These are phyloP conservation scores for Sphaerulina musiva DNA, from an alignment of 2,329 filamentous ascomycete genomes.

Conservation along the genomic window DNA sequence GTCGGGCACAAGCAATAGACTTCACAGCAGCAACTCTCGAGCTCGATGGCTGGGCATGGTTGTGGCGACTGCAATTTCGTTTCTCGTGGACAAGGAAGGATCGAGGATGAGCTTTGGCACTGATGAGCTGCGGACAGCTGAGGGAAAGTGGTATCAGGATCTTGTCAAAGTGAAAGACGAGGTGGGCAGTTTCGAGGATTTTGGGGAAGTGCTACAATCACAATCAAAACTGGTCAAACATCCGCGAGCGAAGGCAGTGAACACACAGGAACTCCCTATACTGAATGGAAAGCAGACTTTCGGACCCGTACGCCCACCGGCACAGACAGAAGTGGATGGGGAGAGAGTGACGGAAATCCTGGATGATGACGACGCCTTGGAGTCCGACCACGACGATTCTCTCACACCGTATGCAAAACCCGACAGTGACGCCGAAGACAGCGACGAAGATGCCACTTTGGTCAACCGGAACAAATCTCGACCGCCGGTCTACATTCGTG, in stretches of 20 bases:
- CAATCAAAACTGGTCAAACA: constrained; percentile 4
- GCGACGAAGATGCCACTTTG: constrained; percentile 84
- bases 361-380: constrained; percentile 39
- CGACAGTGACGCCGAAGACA: constrained; percentile 82
- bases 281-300: constrained; percentile 30
- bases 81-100: constrained; percentile 58
- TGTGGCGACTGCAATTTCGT: constrained; percentile 66
- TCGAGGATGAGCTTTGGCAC: constrained; percentile 76
- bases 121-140: constrained; percentile 66
- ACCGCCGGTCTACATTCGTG: constrained; percentile 83
- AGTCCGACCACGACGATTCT: constrained; percentile 47
- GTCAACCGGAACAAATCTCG: constrained; percentile 75
- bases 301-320: constrained; percentile 28
- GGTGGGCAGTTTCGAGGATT: constrained; percentile 51
- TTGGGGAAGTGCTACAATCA: constrained; percentile 35
- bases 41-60: constrained; percentile 82
- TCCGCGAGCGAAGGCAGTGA: background rate
- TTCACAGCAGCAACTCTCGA: constrained; percentile 66
- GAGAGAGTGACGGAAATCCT: constrained; percentile 31
- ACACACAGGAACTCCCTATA: constrained; percentile 15
- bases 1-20: constrained; percentile 73
- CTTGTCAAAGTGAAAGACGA: constrained; percentile 59
- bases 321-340: constrained; percentile 29
- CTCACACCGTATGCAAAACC: constrained; percentile 76
- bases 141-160: constrained; percentile 67